Percentiles rank a stretch among this genome's conserved stretches.
phyloP scores from a whole-genome alignment of 2,329 filamentous ascomycete species.

The Penicillium paneum region DNA sequence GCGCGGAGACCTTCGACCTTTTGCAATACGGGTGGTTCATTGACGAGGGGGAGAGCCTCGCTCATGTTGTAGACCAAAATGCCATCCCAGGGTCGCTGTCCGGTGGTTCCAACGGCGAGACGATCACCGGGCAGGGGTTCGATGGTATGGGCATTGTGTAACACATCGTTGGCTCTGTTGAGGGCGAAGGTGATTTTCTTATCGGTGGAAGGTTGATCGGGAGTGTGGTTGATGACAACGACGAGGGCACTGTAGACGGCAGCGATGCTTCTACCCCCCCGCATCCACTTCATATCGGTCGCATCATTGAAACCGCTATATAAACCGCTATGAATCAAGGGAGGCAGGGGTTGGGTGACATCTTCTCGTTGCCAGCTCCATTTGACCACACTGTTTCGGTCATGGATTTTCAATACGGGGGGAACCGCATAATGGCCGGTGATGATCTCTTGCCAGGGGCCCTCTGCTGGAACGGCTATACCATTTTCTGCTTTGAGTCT shows the following conservation, averaged over 20 bases:
- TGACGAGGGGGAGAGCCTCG: slow-evolving; percentile 14
- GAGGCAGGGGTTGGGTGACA: slow-evolving; percentile 19
- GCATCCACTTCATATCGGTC: slow-evolving; percentile 27
- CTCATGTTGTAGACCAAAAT: slow-evolving; percentile 26
- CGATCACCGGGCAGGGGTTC: slow-evolving; percentile 21
- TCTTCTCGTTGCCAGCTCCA: slow-evolving; percentile 19
- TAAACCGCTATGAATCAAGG: slow-evolving; percentile 15
- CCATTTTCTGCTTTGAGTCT: slow-evolving; percentile 9
- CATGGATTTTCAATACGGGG: slow-evolving; percentile 16
- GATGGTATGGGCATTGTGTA: slow-evolving; percentile 23
- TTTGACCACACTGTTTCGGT: slow-evolving; percentile 12
- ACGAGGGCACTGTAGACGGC: slow-evolving; percentile 23
- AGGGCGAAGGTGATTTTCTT: slow-evolving; percentile 26
- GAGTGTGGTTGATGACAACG: slow-evolving; percentile 25
- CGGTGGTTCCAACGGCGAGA: slow-evolving; percentile 24
- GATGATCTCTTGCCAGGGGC: slow-evolving; percentile 17
- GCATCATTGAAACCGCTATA: slow-evolving; percentile 23
- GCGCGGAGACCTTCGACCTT: slow-evolving; percentile 24
- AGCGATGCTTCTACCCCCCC: slow-evolving; percentile 19
- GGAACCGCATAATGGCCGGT: slow-evolving; percentile 16
- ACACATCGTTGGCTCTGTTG: slow-evolving; percentile 19
- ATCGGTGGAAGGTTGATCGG: slow-evolving; percentile 20
- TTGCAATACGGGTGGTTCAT: slow-evolving; percentile 23
- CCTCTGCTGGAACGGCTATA: background rate
- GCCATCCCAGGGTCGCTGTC: slow-evolving; percentile 23